Conservation (phyloP, 2,329 filamentous ascomycete genomes). For the Plenodomus lindquistii region DNA sequence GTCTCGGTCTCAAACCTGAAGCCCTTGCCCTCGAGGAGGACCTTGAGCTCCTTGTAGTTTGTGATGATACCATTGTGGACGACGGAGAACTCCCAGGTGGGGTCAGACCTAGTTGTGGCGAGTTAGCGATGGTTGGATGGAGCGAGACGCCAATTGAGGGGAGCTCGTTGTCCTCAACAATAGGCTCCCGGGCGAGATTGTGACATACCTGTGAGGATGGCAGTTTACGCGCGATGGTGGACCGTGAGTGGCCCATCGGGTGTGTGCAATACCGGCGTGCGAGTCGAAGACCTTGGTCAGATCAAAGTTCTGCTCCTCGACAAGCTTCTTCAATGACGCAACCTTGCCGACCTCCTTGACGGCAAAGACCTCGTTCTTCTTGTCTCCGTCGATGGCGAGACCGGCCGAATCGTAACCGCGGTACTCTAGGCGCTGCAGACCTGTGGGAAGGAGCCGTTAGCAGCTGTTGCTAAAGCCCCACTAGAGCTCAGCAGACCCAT, state of each 20-base stretch:
- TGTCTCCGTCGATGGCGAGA: slow-evolving; percentile 94
- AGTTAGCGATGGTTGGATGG: slow-evolving; percentile 18
- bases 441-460: slow-evolving; percentile 53
- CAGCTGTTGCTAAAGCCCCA: slow-evolving; percentile 12
- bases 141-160: too few relatives aligned
- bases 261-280: slow-evolving; percentile 98
- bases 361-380: slow-evolving; percentile 95
- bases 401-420: slow-evolving; percentile 98
- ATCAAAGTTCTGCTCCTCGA: slow-evolving; percentile 81
- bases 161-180: not conserved
- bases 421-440: slow-evolving; percentile 94
- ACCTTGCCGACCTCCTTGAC: slow-evolving; percentile 99
- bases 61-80: slow-evolving; percentile 99
- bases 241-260: slow-evolving; percentile 97
- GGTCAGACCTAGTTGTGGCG: slow-evolving; percentile 71
- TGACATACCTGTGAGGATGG: slow-evolving; percentile 89
- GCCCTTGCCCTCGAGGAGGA: slow-evolving; percentile 88
- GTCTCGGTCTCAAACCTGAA: slow-evolving; percentile 99
- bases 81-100: slow-evolving; percentile 92
- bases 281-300: slow-evolving; percentile 94
- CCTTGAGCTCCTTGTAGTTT: slow-evolving; percentile 99
- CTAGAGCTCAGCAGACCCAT: slow-evolving; percentile 1
- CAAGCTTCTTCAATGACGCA: slow-evolving; percentile 90
- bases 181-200: not conserved
- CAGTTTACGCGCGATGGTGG: slow-evolving; percentile 93